Conservation (phyloP, 2,329 filamentous ascomycete genomes). For the Chalaropsis thielavioides region DNA sequence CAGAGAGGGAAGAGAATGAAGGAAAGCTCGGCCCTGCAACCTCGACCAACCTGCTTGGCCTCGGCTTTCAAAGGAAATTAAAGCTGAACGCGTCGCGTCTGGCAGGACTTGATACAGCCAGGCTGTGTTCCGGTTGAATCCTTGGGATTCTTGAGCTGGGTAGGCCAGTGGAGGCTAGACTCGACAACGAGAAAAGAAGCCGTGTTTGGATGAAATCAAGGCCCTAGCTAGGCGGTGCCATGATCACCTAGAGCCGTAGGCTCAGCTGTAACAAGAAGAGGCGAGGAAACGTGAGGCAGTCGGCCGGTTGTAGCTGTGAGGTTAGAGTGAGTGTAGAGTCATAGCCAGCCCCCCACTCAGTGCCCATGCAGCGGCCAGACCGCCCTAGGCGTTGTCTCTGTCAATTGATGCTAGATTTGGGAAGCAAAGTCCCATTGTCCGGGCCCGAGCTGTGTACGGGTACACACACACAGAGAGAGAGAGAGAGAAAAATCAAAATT, state of each 20-base stretch:
- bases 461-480: not conserved
- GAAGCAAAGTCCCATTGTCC: not conserved
- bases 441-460: not conserved
- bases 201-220: not conserved
- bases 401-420: not conserved
- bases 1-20: not conserved
- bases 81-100: not conserved
- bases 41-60: not conserved
- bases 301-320: not conserved
- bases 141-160: not conserved
- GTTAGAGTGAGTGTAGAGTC: not conserved
- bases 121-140: too few relatives aligned
- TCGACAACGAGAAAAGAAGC: not conserved
- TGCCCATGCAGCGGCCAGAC: not conserved
- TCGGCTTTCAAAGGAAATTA: slow-evolving; percentile 1
- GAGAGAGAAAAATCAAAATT: not conserved
- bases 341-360: not conserved
- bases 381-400: not conserved
- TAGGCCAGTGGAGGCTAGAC: not conserved
- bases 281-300: not conserved
- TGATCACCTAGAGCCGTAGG: not conserved
- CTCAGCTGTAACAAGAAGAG: not conserved
- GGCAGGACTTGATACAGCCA: not conserved
- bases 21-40: not conserved
- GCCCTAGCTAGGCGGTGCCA: not conserved